phyloP scores from a whole-genome alignment of 495 filamentous ascomycete genomes.

The Sphaerosporella brunnea region DNA sequence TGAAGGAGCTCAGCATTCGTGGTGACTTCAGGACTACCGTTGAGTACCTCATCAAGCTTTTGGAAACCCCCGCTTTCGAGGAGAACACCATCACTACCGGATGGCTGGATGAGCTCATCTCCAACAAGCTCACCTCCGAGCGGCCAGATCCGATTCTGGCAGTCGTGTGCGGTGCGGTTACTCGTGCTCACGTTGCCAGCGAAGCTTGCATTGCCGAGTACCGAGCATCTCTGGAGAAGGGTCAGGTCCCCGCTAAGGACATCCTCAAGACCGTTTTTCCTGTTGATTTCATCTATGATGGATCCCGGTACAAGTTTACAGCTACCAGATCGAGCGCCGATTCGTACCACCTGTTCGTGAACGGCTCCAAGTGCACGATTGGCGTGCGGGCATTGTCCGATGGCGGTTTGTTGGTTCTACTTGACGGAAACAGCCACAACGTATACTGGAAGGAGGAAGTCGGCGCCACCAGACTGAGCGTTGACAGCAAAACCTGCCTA shows the following conservation, averaged over 20 bases:
- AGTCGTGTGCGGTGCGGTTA: slow-evolving; percentile 83
- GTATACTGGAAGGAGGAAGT: slow-evolving; percentile 99
- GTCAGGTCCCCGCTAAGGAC: slow-evolving; percentile 90
- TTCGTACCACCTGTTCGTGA: slow-evolving; percentile 97
- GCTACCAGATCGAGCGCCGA: slow-evolving; percentile 82
- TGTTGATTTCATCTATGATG: slow-evolving; percentile 97
- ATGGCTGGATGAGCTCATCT: slow-evolving; percentile 96
- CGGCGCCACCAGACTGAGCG: slow-evolving; percentile 81
- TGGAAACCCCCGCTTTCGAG: slow-evolving; percentile 96
- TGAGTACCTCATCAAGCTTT: slow-evolving; percentile 95
- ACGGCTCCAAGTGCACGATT: slow-evolving; percentile 88
- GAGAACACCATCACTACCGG: slow-evolving; percentile 98
- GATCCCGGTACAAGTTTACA: slow-evolving; percentile 91
- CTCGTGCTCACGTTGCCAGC: slow-evolving; percentile 84
- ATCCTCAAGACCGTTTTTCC: slow-evolving; percentile 95
- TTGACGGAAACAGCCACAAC: slow-evolving; percentile 85
- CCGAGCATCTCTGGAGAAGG: slow-evolving; percentile 76
- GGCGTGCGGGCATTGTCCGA: slow-evolving; percentile 86
- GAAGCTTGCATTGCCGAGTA: slow-evolving; percentile 78
- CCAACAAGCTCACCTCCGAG: slow-evolving; percentile 93
- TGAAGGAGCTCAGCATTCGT: slow-evolving; percentile 98
- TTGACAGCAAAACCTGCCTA: slow-evolving; percentile 93
- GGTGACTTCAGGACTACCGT: slow-evolving; percentile 98
- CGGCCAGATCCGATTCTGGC: slow-evolving; percentile 82
- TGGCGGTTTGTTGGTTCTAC: slow-evolving; percentile 80